Evolutionary conservation across 2,329 filamentous ascomycete species (phyloP), one percentile per base, ranked within the genome.

Genomic region (Diaporthe citri): DNA sequence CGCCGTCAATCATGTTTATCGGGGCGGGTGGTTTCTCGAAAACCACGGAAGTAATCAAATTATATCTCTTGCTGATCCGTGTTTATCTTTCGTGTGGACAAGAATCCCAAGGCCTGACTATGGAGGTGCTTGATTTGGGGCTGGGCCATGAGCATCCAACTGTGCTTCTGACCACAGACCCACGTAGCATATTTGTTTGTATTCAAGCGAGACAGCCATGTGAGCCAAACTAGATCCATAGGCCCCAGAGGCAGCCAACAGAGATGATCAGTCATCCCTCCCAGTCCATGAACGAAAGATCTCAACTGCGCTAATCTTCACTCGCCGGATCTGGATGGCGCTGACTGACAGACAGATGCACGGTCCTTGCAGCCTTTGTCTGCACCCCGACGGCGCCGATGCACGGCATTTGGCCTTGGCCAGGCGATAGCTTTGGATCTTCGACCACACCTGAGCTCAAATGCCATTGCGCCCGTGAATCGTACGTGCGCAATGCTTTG

Each of bases 331-430:
- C 15, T 28, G 64, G 64, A 55, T 69, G 12, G 48, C 3, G n/a
- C 34, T 28, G 22, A 25, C 34, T 52, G 48, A 69, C 48, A 69
- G 46, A 41, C 34, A 69, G 22, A 41, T 69, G 64, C 64, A 69
- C 64, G 64, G 48, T 28, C 64, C 46, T 17, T 52, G 13, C 9
- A 28, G 64, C 55, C 64, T 69, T 69, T 69, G 64, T 69, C 64
- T 55, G 64, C 48, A 41, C 64, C 34, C 2, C 34, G 64, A 39
- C 64, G 64, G 64, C 64, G 64, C 41, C n/a, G 64, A 52, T 39
- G 31, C 64, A 67, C 64, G 31, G 64, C 46, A 39, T 28, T 31
- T 55, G 34, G 5, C 13, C 34, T 31, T 39, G 22, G 3, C 64
- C 13, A 55, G 17, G 48, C 22, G 15, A 22, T 28, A 69, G 6